phyloP scores from a whole-genome alignment of 352 stramenopile genomes.

The Elongisporangium undulatum region DNA sequence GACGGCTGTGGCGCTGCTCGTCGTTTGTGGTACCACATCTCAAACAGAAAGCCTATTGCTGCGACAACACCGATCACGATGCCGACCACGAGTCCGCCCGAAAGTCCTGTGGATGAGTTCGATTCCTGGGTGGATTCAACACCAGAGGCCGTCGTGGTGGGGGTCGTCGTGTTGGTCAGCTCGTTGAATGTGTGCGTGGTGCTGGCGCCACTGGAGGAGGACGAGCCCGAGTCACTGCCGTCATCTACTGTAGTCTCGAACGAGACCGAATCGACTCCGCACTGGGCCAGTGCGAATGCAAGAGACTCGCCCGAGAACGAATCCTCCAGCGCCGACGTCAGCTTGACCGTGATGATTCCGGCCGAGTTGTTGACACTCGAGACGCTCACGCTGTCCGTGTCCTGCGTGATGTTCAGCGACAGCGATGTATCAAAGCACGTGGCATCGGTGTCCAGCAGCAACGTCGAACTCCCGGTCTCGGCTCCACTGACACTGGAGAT shows the following conservation, averaged over 20 bases:
- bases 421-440: constrained; percentile 29
- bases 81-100: constrained; percentile 59
- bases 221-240: constrained; percentile 13
- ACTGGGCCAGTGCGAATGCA: constrained; percentile 44
- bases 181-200: constrained; percentile 7
- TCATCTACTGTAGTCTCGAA: constrained; percentile 16
- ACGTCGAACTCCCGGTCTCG: constrained; percentile 22
- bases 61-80: constrained; percentile 67
- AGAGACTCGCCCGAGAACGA: constrained; percentile 25
- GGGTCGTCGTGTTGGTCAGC: not conserved
- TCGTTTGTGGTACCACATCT: constrained; percentile 70
- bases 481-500: constrained; percentile 34
- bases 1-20: constrained; percentile 28
- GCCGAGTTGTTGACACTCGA: constrained; percentile 33
- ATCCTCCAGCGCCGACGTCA: constrained; percentile 26
- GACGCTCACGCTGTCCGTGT: constrained; percentile 4
- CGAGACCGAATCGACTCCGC: constrained; percentile 19
- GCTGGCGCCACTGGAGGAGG: constrained; percentile 10
- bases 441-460: constrained; percentile 35
- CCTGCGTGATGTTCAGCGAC: constrained; percentile 27
- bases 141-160: constrained; percentile 9
- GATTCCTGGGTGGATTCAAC: constrained; percentile 47
- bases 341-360: constrained; percentile 32
- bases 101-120: constrained; percentile 45
- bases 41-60: constrained; percentile 58